Evolutionary conservation across 164 flowering plant species (phyloP).

Genomic region (Santalum album): DNA sequence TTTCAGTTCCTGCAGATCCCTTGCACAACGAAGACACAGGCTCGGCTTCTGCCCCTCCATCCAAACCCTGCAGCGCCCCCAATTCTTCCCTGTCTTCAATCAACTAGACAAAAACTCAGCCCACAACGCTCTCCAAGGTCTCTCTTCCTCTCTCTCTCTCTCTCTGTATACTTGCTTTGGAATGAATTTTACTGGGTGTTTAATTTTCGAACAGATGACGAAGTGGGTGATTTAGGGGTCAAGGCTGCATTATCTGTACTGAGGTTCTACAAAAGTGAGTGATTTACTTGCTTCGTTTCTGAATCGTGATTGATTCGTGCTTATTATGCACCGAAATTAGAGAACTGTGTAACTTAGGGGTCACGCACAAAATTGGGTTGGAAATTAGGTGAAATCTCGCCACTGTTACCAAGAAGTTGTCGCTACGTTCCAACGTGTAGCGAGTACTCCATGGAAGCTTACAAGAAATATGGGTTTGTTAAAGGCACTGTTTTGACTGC

Average conservation of each 20-base stretch:
- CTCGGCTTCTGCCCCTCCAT: background rate
- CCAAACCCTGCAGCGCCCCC: slow-evolving; percentile 2
- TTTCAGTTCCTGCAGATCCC: slow-evolving; percentile 3
- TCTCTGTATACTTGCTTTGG: background rate
- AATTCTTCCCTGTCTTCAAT: background rate
- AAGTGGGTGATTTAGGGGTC: slow-evolving; percentile 56
- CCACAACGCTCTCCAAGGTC: slow-evolving; percentile 20
- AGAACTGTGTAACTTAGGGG: background rate
- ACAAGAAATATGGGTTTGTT: slow-evolving; percentile 75
- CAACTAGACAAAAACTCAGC: slow-evolving; percentile 14
- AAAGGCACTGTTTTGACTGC: slow-evolving; percentile 85
- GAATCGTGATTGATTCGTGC: background rate
- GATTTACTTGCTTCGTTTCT: background rate
- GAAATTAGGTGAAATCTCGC: slow-evolving; percentile 76
- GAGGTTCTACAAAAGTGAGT: slow-evolving; percentile 77
- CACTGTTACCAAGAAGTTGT: slow-evolving; percentile 78
- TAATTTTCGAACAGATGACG: slow-evolving; percentile 23
- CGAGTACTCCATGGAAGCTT: slow-evolving; percentile 93
- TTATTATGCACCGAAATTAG: background rate
- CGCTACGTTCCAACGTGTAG: slow-evolving; percentile 88
- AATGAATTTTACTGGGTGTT: slow-evolving; percentile 1
- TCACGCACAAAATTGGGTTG: background rate
- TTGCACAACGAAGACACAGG: slow-evolving; percentile 3
- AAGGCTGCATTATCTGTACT: slow-evolving; percentile 76
- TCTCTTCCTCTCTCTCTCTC: background rate